Conservation (phyloP, 805 yeast genomes). For the Wickerhamiella occidentalis region DNA sequence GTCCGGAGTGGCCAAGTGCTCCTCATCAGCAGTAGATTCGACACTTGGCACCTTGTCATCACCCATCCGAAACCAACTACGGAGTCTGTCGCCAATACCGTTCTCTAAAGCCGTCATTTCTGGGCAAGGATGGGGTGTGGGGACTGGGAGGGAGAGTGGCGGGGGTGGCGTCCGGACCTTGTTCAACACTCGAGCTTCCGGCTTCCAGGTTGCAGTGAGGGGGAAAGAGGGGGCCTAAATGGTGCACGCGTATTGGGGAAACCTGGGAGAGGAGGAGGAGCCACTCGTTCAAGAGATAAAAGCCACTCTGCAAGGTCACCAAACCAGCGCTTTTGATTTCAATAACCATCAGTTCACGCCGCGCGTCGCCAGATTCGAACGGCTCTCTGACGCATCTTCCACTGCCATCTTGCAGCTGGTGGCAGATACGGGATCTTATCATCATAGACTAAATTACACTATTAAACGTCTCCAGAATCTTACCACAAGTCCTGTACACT, state of each 20-base stretch:
- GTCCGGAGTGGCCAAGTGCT: not conserved
- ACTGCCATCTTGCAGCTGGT: not conserved
- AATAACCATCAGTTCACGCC: not conserved
- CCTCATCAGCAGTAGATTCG: not conserved
- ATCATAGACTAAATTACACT: slow-evolving; percentile 13
- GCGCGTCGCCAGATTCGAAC: not conserved
- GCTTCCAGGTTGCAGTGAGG: too few species aligned
- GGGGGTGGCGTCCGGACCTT: not conserved
- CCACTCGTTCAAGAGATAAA: not conserved
- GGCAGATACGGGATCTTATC: slow-evolving; percentile 8
- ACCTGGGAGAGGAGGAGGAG: not conserved
- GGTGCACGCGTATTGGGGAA: not conserved
- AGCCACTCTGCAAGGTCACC: not conserved
- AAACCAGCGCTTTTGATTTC: not conserved
- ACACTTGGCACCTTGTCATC: slow-evolving; percentile 1
- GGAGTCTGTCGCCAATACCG: slow-evolving; percentile 4
- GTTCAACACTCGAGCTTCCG: not conserved
- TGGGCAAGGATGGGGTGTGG: not conserved
- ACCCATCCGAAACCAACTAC: slow-evolving; percentile 6
- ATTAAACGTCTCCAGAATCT: slow-evolving; percentile 7
- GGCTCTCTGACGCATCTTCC: slow-evolving; percentile 1
- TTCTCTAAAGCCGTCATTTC: slow-evolving; percentile 2
- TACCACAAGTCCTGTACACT: not conserved
- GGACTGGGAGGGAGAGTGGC: not conserved
- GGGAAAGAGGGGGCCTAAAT: too few species aligned